Base-by-base conservation (phyloP, 2,329 filamentous ascomycete genomes). In the Fusarium fujikuroi region DNA sequence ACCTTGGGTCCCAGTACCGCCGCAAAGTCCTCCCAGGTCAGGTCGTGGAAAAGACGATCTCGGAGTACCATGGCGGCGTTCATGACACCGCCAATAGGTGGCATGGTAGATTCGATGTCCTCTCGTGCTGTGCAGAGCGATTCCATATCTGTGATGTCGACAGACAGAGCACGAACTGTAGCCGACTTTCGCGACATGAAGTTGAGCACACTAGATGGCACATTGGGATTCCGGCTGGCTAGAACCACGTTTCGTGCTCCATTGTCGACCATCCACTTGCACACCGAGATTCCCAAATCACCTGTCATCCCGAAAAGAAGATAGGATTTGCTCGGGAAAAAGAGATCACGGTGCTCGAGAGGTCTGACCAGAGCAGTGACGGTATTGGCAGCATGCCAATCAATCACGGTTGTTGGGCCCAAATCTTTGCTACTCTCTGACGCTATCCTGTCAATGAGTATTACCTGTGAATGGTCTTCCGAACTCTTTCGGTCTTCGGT, bases 131-230 rank as follows among this genome's bases (percentile, higher is more conserved):
- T 21, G 39, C 39, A 21, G 5, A 77, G 44, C 12, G 44, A 32
- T 11, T 57, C 34, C 30, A 59, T 54, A 42, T 73, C 46, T 11
- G 61, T 63, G 21, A 75, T 43, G 36, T 74, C 69, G 25, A 53
- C 28, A 19, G 39, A 43, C 16, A 44, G 39, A 21, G 36, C 32
- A 21, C 18, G 42, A 37, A 47, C 15, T 15, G 36, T 47, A 7
- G 42, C 16, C 39, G 39, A 40, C 39, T 40, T 40, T 21, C 39
- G 39, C 16, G 39, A 40, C 39, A 40, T 40, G 39, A n/a, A 40
- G 39, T 40, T 21, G 39, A 40, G 39, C 39, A 40, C 39, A 40
- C 39, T 40, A 10, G 39, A 21, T 11, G 39, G 39, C 39, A 60
- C 28, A 23, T 60, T 60, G 4, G 57, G 57, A 9, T 49, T 39